phyloP scores from a whole-genome alignment of 768 basidiomycete species.

The Nidularia sp. region DNA sequence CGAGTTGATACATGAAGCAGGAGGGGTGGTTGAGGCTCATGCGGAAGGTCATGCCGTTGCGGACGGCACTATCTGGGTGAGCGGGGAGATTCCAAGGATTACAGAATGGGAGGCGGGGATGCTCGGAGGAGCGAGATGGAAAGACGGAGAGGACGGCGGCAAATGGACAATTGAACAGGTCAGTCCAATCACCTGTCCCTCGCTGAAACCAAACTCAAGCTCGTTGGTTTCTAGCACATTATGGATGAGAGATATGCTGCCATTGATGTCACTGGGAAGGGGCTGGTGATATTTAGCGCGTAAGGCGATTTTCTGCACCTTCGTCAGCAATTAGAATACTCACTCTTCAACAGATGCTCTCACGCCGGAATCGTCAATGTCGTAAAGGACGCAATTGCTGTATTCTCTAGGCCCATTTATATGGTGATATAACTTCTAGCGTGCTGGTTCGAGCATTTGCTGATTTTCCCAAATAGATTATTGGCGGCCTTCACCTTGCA shows the following conservation, averaged over 20 bases:
- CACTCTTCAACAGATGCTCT: constrained; percentile 26
- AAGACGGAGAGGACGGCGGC: constrained; percentile 27
- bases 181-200: background rate
- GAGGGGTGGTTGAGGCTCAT: constrained; percentile 55
- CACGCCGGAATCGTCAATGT: constrained; percentile 89
- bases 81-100: constrained; percentile 74
- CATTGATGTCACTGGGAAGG: constrained; percentile 78
- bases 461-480: constrained; percentile 37
- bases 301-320: constrained; percentile 28
- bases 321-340: background rate
- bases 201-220: background rate
- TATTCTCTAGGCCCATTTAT: constrained; percentile 65
- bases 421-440: constrained; percentile 44
- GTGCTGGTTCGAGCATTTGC: background rate
- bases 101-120: constrained; percentile 69
- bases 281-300: constrained; percentile 82
- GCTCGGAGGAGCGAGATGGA: constrained; percentile 64
- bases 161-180: constrained; percentile 58
- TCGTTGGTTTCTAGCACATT: constrained; percentile 45
- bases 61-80: constrained; percentile 64
- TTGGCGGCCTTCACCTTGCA: constrained; percentile 84
- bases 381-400: constrained; percentile 59
- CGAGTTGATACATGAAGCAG: constrained; percentile 50
- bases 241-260: constrained; percentile 82
- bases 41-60: constrained; percentile 63